phyloP scores from a whole-genome alignment of 1,139 yeast genomes.

The Sugiyamaella neomexicana region DNA sequence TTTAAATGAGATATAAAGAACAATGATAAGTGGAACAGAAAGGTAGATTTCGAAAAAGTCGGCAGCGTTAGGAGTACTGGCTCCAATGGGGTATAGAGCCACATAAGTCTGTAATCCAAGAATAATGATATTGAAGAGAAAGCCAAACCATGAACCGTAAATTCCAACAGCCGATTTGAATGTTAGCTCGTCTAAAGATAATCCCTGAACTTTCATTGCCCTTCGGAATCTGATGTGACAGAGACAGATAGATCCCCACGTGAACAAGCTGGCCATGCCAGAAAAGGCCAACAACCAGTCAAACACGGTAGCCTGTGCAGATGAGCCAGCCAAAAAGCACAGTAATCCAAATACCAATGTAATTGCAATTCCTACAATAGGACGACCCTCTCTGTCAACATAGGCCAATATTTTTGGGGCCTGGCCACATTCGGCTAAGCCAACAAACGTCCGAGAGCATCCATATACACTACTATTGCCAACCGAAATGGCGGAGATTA shows the following conservation, averaged over 20 bases:
- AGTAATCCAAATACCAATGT: constrained; percentile 64
- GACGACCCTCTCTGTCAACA: constrained; percentile 74
- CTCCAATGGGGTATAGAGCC: constrained; percentile 60
- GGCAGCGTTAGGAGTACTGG: constrained; percentile 37
- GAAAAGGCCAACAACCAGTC: constrained; percentile 78
- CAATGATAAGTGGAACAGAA: constrained; percentile 53
- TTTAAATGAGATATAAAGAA: constrained; percentile 53
- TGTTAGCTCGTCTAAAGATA: constrained; percentile 62
- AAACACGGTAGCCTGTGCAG: constrained; percentile 68
- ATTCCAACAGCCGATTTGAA: constrained; percentile 71
- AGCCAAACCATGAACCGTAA: constrained; percentile 69
- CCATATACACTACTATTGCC: constrained; percentile 77
- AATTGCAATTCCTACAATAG: constrained; percentile 60
- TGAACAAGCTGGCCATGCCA: constrained; percentile 74
- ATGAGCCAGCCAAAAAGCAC: constrained; percentile 67
- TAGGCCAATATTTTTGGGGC: constrained; percentile 72
- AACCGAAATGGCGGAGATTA: constrained; percentile 65
- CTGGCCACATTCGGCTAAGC: constrained; percentile 75
- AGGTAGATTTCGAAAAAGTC: constrained; percentile 54
- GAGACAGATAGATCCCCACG: constrained; percentile 74
- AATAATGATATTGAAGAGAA: constrained; percentile 52
- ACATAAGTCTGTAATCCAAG: constrained; percentile 79
- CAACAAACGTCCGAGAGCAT: constrained; percentile 75
- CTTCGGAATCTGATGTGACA: constrained; percentile 77
- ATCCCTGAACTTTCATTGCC: constrained; percentile 66